Evolutionary conservation across 2,329 filamentous ascomycete species (phyloP).

Genomic region (Graphilbum fragrans): DNA sequence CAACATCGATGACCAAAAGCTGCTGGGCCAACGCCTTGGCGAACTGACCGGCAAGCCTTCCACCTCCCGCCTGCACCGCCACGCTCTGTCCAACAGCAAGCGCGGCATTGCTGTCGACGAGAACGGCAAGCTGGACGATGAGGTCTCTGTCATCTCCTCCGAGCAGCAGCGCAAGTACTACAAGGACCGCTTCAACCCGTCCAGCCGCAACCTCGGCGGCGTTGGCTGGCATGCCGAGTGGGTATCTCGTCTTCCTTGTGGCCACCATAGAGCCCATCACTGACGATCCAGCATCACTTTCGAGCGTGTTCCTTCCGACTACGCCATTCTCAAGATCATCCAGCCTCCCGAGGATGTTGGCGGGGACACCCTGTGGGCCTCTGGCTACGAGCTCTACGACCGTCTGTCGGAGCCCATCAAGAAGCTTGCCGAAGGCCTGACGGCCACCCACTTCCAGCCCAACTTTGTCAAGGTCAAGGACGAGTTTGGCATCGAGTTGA

Average conservation of each 20-base stretch:
- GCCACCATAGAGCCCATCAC: too few relatives aligned
- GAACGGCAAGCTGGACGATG: constrained; percentile 33
- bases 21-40: constrained; percentile 34
- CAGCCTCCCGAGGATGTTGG: constrained; percentile 28
- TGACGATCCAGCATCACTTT: constrained; percentile 24
- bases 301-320: constrained; percentile 32
- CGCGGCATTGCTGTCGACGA: constrained; percentile 29
- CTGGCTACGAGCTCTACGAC: constrained; percentile 15
- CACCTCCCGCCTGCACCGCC: constrained; percentile 29
- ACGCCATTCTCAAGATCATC: constrained; percentile 30
- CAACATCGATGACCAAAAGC: constrained; percentile 34
- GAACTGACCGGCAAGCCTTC: constrained; percentile 30
- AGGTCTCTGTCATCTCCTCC: constrained; percentile 36
- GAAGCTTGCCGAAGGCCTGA: constrained; percentile 15
- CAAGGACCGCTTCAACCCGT: constrained; percentile 16
- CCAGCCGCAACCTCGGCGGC: constrained; percentile 17
- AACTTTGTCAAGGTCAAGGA: constrained; percentile 19
- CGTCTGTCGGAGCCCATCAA: constrained; percentile 17
- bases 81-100: constrained; percentile 33
- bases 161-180: constrained; percentile 26
- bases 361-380: constrained; percentile 24
- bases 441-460: constrained; percentile 18
- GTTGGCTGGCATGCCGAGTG: constrained; percentile 33
- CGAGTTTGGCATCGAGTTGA: constrained; percentile 23
- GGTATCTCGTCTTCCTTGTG: constrained; percentile 1